Percentiles rank a stretch among this genome's conserved stretches.
phyloP scores from a whole-genome alignment of 2,329 filamentous ascomycete species.

The Pseudocercospora macadamiae region DNA sequence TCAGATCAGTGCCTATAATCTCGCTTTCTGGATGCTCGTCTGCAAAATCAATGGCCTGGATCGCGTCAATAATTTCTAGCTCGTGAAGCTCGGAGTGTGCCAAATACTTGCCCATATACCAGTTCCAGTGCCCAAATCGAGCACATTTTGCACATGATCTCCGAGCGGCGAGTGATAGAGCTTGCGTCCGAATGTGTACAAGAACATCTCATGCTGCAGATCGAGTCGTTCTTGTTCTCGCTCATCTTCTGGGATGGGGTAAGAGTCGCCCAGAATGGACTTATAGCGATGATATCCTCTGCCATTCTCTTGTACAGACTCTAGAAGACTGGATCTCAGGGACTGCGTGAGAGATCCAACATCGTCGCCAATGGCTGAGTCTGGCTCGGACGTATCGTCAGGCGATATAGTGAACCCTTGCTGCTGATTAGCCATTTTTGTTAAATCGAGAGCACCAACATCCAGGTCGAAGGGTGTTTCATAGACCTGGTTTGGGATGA shows the following conservation, averaged over 20 bases:
- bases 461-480: neutral
- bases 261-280: slow-evolving; percentile 20
- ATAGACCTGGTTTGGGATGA: neutral
- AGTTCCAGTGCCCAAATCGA: slow-evolving; percentile 53
- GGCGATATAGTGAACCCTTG: neutral
- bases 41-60: slow-evolving; percentile 38
- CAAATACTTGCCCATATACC: slow-evolving; percentile 25
- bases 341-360: slow-evolving; percentile 7
- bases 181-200: slow-evolving; percentile 30
- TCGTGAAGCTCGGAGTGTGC: neutral
- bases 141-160: slow-evolving; percentile 43
- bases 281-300: slow-evolving; percentile 28
- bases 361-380: slow-evolving; percentile 11
- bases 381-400: neutral
- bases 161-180: slow-evolving; percentile 49
- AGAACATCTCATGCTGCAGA: slow-evolving; percentile 38
- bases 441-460: neutral
- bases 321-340: slow-evolving; percentile 4
- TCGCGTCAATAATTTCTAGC: neutral
- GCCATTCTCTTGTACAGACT: slow-evolving; percentile 17
- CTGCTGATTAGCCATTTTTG: neutral
- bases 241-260: slow-evolving; percentile 40
- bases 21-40: slow-evolving; percentile 26
- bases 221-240: slow-evolving; percentile 36
- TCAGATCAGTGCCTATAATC: slow-evolving; percentile 30